Base-by-base conservation (phyloP, 1,284 basidiomycete genomes). In the Schizopora paradoxa region DNA sequence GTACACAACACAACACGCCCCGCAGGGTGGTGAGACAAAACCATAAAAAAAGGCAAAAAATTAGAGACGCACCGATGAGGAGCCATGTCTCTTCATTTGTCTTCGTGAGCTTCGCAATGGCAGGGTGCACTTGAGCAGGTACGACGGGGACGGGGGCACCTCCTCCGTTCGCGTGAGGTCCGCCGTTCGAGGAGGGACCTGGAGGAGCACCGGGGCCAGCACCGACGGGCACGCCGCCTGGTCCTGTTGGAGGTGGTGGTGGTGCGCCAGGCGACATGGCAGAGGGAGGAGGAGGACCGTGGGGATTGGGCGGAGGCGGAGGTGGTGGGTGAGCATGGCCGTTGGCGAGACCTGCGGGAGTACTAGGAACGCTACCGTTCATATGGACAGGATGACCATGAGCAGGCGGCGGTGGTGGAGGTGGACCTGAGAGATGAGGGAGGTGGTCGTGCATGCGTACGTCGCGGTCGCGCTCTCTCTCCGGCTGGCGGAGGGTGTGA, bases 1-100 rank as follows among this genome's bases (percentile, higher is more conserved):
- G 14, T 35, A 8, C 42, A 31, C 8, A 8, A 31, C 28, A 31
- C 28, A 14, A n/a, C n/a, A n/a, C n/a, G n/a, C n/a, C n/a, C n/a
- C n/a, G n/a, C n/a, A n/a, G n/a, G n/a, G n/a, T n/a, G 8, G 28
- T 31, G 14, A 31, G 28, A 31, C 5, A 29, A 23, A 11, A 26
- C 21, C 36, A 14, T 22, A 18, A 25, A 40, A 6, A 6, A 26
- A 35, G 27, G 21, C 48, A 38, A 26, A 41, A 41, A 46, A 33
- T 58, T 37, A 32, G 34, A 23, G 44, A 59, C 77, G 43, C 19
- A 90, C 91, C 91, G 64, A 94, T 92, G 56, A 92, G 70, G 53
- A 93, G 76, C 91, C 91, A 94, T 32, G 91, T 94, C 64, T 90
- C 85, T 62, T 94, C 91, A 62, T 94, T 92, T 44, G 91, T 89